These are phyloP conservation scores for Arthrinium phaeospermum DNA, from an alignment of 2,329 filamentous ascomycete species.

Conservation along the genomic window DNA sequence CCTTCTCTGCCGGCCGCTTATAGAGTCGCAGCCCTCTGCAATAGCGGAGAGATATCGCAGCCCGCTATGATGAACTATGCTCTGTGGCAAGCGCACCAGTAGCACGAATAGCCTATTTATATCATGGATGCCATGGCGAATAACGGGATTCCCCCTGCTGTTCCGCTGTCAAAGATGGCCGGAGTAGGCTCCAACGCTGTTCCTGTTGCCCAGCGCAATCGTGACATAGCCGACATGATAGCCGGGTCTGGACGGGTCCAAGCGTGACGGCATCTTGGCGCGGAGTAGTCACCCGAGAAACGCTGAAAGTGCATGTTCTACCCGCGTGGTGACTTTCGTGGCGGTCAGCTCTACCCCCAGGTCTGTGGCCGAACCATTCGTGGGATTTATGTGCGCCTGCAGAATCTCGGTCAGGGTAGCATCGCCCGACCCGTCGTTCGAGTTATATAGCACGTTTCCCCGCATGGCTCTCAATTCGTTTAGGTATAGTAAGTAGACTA, in stretches of 20 bases:
- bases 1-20: not conserved
- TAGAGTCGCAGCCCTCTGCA: not conserved
- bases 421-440: conserved; percentile 9
- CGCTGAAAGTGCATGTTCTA: not conserved
- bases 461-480: not conserved
- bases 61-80: not conserved
- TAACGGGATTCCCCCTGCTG: not conserved
- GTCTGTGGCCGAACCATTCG: not conserved
- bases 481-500: not conserved
- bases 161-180: not conserved
- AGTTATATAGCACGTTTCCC: conserved; percentile 8
- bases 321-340: not conserved
- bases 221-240: not conserved
- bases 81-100: not conserved
- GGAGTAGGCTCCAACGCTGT: too few relatives aligned
- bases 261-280: not conserved
- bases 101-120: not conserved
- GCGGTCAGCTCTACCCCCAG: not conserved
- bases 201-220: not conserved
- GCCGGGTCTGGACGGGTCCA: not conserved
- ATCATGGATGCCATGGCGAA: not conserved
- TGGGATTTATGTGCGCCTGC: conserved; percentile 3
- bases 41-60: not conserved
- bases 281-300: not conserved
- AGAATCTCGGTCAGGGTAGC: not conserved